phyloP scores from a whole-genome alignment of 2,329 filamentous ascomycete species.

The Alternaria arborescens region DNA sequence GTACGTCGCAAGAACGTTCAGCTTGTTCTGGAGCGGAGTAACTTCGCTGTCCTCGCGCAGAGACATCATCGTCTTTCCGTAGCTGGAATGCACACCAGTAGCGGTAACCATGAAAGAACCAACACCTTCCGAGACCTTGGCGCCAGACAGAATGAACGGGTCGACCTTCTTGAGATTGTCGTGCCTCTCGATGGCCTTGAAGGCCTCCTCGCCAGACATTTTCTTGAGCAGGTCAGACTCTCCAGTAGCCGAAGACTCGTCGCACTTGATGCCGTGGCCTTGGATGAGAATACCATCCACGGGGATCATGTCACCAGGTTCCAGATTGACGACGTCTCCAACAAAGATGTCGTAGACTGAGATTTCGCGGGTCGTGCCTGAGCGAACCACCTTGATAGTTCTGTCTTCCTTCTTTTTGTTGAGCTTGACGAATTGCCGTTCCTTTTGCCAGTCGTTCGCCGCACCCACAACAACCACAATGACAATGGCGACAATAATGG shows the following conservation, averaged over 20 bases:
- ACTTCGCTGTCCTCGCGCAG: constrained; percentile 78
- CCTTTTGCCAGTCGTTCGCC: constrained; percentile 84
- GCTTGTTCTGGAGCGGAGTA: constrained; percentile 79
- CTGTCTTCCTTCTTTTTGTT: constrained; percentile 83
- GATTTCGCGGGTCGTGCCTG: constrained; percentile 71
- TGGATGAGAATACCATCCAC: constrained; percentile 75
- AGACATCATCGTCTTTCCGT: constrained; percentile 81
- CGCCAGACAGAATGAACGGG: constrained; percentile 87
- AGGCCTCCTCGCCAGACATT: constrained; percentile 71
- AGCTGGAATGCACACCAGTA: constrained; percentile 75
- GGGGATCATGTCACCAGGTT: constrained; percentile 74
- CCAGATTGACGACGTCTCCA: constrained; percentile 75
- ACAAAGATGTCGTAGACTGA: constrained; percentile 73
- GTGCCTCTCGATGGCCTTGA: constrained; percentile 68
- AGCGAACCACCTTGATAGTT: constrained; percentile 77
- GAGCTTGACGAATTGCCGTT: constrained; percentile 80
- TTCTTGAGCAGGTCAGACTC: constrained; percentile 78
- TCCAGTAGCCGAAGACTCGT: constrained; percentile 77
- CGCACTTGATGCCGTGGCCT: constrained; percentile 73
- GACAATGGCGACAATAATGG: constrained; percentile 78
- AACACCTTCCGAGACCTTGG: constrained; percentile 78
- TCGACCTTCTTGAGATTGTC: constrained; percentile 73
- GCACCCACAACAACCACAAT: constrained; percentile 80
- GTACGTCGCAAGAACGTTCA: constrained; percentile 79
- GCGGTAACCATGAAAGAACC: constrained; percentile 80